Base-by-base conservation (phyloP, 148 eudicot species). In the Amaranthus cruentus region DNA sequence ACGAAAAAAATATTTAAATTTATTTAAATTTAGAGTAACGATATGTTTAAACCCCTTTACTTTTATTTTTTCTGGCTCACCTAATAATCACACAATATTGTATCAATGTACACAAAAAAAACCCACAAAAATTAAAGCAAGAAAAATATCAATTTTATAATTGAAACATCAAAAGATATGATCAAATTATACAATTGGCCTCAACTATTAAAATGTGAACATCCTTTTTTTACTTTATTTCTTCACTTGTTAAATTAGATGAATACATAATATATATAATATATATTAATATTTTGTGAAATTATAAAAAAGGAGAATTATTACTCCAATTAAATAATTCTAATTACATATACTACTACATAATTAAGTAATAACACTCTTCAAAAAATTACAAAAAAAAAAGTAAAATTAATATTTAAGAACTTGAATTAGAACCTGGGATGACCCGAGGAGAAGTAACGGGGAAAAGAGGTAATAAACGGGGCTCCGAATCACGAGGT, bases 381-480 rank as follows among this genome's bases (percentile, higher is more conserved):
- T 5, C 9, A 9, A 18, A 79, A 63, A 64, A 48, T 3, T 9
- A 47, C 43, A 47, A 59, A 72, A 71, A 65, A 2, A 65, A 2
- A 55, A 48, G 2, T 55, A 15, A 18, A 69, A 79, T 47, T n/a
- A 66, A 73, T 15, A 69, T 44, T 49, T 18, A 60, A 68, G 78
- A 76, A 62, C 66, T 53, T 21, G 55, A 60, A 66, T 85, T 58
- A 81, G 84, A 76, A 69, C 82, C 82, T 47, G 89, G 28, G 55
- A 75, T 69, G 14, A 78, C 77, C 51, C 81, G 73, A 6, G 94
- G 89, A 0, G 94, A 89, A 7, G 88, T 79, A 44, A 88, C 73
- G 18, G 95, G 95, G 68, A 90, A 90, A 73, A 90, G 76, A 3
- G 96, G 86, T 53, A 90, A 75, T 48, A 90, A 82, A 18, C 80